Evolutionary conservation across 2,329 filamentous ascomycete genomes (phyloP).

Genomic region (Aspergillus aculeatinus): DNA sequence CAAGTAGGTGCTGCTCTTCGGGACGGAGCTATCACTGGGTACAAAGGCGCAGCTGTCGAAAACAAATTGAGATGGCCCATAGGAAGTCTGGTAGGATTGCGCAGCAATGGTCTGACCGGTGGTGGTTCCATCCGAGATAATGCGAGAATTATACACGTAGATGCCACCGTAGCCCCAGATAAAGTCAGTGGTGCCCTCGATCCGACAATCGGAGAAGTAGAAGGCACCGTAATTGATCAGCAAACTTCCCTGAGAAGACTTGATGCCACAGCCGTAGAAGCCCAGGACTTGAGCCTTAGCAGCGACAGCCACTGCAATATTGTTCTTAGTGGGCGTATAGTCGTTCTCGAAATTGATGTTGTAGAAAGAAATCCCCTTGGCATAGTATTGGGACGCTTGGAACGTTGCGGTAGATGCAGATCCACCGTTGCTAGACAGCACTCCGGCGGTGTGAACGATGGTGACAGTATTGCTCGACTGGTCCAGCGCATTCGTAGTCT

Average conservation of each 20-base stretch:
- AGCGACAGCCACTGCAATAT: neutral
- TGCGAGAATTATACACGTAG: slow-evolving; percentile 1
- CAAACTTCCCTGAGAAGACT: slow-evolving; percentile 1
- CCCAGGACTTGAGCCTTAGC: neutral
- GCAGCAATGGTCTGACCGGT: neutral
- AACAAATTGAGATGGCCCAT: neutral
- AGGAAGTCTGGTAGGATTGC: neutral
- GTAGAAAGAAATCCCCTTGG: neutral
- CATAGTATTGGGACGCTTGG: neutral
- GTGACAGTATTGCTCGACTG: neutral
- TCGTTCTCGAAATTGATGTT: neutral
- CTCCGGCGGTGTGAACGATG: neutral
- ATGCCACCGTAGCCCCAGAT: slow-evolving; percentile 1
- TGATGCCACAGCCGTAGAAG: slow-evolving; percentile 1
- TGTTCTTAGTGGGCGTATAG: neutral
- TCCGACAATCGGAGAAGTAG: neutral
- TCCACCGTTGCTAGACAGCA: neutral
- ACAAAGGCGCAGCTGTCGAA: slow-evolving; percentile 1
- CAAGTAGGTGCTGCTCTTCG: neutral
- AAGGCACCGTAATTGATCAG: slow-evolving; percentile 1
- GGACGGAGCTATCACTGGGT: neutral
- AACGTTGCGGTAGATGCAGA: neutral
- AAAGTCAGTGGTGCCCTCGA: slow-evolving; percentile 2
- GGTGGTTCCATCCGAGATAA: neutral
- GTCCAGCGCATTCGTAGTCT: neutral